Conservation (phyloP, 140 eudicot genomes). For the Ambrosia hybrid region DNA sequence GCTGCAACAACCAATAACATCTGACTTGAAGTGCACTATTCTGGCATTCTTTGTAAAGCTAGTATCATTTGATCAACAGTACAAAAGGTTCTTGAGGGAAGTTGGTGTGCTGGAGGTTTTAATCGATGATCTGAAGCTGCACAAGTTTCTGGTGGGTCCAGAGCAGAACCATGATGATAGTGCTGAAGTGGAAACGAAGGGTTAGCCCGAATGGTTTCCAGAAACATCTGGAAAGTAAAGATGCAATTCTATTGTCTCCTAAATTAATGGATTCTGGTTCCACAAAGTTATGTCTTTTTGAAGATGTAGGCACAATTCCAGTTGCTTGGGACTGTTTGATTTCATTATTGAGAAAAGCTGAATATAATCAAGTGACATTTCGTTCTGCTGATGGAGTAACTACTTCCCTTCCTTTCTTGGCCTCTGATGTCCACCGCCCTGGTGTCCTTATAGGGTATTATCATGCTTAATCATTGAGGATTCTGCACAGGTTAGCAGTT, state of each 20-base stretch:
- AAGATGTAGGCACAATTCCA: constrained; percentile 58
- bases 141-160: constrained; percentile 65
- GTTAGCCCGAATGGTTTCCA: constrained; percentile 69
- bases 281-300: constrained; percentile 76
- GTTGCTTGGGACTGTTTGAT: constrained; percentile 94
- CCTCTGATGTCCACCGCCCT: constrained; percentile 77
- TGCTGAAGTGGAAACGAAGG: constrained; percentile 54
- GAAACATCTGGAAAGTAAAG: constrained; percentile 76
- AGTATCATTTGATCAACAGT: constrained; percentile 87
- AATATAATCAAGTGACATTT: constrained; percentile 78
- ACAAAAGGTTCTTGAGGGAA: constrained; percentile 84
- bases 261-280: constrained; percentile 73
- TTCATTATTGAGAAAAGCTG: constrained; percentile 86
- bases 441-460: constrained; percentile 85
- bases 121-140: constrained; percentile 82
- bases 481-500: constrained; percentile 61
- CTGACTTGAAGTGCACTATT: constrained; percentile 71
- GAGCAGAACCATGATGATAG: constrained; percentile 44
- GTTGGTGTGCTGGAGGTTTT: constrained; percentile 96
- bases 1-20: constrained; percentile 82
- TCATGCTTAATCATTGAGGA: constrained; percentile 93
- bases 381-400: constrained; percentile 81
- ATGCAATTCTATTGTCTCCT: constrained; percentile 80
- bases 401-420: constrained; percentile 71
- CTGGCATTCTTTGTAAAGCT: constrained; percentile 83